Base-by-base conservation (phyloP, 2,329 filamentous ascomycete species). In the Scortechinia acanthostroma region DNA sequence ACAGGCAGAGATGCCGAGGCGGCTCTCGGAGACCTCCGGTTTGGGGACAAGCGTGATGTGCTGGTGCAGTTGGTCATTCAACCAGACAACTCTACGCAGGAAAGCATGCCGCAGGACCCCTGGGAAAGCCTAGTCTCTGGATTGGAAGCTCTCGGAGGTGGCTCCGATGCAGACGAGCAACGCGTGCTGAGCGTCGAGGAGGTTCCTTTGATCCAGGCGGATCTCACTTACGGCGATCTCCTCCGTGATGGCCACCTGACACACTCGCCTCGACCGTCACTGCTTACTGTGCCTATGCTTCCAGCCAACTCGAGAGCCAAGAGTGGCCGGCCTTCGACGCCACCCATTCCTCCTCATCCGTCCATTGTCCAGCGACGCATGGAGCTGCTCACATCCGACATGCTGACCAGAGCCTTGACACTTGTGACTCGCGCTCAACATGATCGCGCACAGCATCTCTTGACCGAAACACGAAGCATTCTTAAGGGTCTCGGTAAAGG, bases 71-170 rank as follows among this genome's bases (percentile, higher is more conserved):
- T 98, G 4, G 88, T 91, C 22, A 95, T 98, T 52, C 74, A 88
- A 23, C 89, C 93, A 0, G 93, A 98, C 60, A 93, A 79, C 50
- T 74, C 85, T 1, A 79, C 78, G 0, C 86, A 89, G 49, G 93
- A 98, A 50, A 82, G 88, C 55, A 73, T 94, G 33, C 91, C 91
- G 4, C 88, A 95, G 57, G 93, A 98, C 58, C 84, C 91, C 0
- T 98, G 93, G 93, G 93, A 97, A 64, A 93, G 88, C 43, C 91
- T 98, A 48, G 89, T 98, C 17, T 97, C 93, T 3, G 91, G 91
- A 0, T 69, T 98, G 10, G 93, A 98, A 65, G 93, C 91, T 3
- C 77, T 98, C 2, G 90, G 93, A 19, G 93, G 91, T 1, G 81
- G 89, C 0, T 71, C 89, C 43, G 93, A 97, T 52, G 82, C 83